Evolutionary conservation across 257 asterid species (phyloP).

Genomic region (Nicotiana benthamiana): DNA sequence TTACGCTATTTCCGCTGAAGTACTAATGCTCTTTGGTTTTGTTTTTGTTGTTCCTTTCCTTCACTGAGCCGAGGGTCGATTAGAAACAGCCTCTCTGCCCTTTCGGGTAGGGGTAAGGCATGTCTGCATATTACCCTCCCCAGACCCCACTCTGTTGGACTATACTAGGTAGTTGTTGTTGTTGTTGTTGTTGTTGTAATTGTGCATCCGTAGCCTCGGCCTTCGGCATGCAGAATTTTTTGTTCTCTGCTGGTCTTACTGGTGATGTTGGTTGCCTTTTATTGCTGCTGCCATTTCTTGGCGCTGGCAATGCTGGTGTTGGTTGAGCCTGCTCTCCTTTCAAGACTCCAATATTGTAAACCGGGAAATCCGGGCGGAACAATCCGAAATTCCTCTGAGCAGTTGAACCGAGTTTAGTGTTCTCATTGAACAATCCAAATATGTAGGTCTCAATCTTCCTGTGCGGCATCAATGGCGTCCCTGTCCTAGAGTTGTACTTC

Average conservation of each 20-base stretch:
- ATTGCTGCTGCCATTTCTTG: not conserved
- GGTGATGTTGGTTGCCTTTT: not conserved
- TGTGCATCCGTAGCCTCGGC: not conserved
- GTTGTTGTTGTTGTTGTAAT: too few relatives aligned
- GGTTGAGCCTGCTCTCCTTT: slow-evolving; percentile 22
- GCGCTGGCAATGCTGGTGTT: not conserved
- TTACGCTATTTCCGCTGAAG: too few relatives aligned
- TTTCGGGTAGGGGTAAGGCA: too few relatives aligned
- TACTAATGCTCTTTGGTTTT: too few relatives aligned
- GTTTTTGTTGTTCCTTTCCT: too few relatives aligned
- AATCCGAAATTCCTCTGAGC: slow-evolving; percentile 82
- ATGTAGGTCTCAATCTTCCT: slow-evolving; percentile 56
- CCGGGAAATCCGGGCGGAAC: slow-evolving; percentile 69
- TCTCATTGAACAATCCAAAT: slow-evolving; percentile 71
- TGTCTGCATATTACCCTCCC: too few relatives aligned
- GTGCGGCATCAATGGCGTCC: slow-evolving; percentile 82
- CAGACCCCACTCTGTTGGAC: too few relatives aligned
- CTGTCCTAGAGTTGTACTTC: slow-evolving; percentile 37
- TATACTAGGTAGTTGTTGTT: too few relatives aligned
- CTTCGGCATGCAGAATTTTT: slow-evolving; percentile 2
- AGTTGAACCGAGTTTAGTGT: slow-evolving; percentile 48
- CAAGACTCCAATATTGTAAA: slow-evolving; percentile 59
- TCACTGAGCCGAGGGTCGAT: too few relatives aligned
- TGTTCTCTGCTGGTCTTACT: not conserved
- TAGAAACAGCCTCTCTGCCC: too few relatives aligned